Evolutionary conservation across 768 basidiomycete species (phyloP).

Genomic region (Amanita muscaria): DNA sequence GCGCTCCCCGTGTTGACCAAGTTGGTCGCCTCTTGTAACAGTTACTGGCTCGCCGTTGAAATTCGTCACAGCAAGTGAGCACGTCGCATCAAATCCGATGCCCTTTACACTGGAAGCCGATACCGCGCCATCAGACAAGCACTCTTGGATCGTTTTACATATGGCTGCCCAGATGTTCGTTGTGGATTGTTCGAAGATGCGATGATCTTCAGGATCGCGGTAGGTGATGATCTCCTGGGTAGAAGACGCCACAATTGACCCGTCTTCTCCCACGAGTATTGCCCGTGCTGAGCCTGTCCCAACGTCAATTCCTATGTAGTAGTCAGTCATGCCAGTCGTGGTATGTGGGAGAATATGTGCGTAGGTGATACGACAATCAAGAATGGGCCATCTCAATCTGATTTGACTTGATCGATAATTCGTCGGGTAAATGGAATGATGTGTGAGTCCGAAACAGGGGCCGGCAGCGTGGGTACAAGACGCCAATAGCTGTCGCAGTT

Average conservation of each 20-base stretch:
- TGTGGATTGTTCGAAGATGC: conserved; percentile 96
- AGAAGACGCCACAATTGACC: conserved; percentile 68
- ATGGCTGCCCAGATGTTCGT: conserved; percentile 78
- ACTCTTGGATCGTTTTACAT: conserved; percentile 48
- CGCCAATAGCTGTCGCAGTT: too few species aligned
- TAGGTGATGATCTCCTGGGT: conserved; percentile 79
- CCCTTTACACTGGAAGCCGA: conserved; percentile 65
- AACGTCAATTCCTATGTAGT: conserved; percentile 74
- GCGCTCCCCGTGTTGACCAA: conserved; percentile 63
- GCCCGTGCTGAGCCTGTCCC: conserved; percentile 94
- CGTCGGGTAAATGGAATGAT: too few species aligned
- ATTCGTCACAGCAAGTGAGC: conserved; percentile 85
- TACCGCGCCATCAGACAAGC: conserved; percentile 50
- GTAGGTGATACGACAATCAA: background rate
- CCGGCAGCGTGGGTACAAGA: too few species aligned
- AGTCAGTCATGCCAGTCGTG: conserved; percentile 24
- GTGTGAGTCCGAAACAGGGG: too few species aligned
- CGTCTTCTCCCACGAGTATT: conserved; percentile 61
- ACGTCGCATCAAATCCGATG: conserved; percentile 92
- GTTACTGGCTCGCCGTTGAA: conserved; percentile 62
- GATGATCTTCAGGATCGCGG: conserved; percentile 75
- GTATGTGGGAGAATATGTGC: background rate
- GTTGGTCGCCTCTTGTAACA: conserved; percentile 58
- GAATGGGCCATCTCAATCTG: too few species aligned
- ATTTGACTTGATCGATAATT: too few species aligned